A percentile compares a stretch with the other conserved stretches of the same genome.
Evolutionary conservation across 2,329 filamentous ascomycete genomes (phyloP).

Genomic region (Aspergillus sp.): DNA sequence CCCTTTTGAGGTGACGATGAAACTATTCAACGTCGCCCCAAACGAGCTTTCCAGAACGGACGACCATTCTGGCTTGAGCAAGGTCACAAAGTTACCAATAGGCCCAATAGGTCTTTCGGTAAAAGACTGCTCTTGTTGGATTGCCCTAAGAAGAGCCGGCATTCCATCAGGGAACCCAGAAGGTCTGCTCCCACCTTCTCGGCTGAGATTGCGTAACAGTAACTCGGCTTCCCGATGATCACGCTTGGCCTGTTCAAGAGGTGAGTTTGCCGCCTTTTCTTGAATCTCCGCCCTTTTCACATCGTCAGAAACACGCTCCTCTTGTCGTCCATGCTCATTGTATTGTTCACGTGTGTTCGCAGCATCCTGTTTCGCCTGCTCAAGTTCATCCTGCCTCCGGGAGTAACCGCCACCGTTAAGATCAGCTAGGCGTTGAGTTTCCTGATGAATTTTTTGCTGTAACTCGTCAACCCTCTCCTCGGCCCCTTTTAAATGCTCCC

Average conservation of each 20-base stretch:
- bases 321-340: constrained; percentile 46
- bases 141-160: constrained; percentile 66
- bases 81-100: constrained; percentile 74
- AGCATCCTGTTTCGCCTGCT: constrained; percentile 59
- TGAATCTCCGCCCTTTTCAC: constrained; percentile 41
- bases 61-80: constrained; percentile 82
- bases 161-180: constrained; percentile 69
- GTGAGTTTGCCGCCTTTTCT: constrained; percentile 26
- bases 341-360: constrained; percentile 50
- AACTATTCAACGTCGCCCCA: constrained; percentile 71
- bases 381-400: constrained; percentile 63
- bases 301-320: constrained; percentile 41
- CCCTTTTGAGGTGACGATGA: constrained; percentile 76
- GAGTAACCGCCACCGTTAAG: constrained; percentile 72
- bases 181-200: constrained; percentile 63
- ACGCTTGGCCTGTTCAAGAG: constrained; percentile 50
- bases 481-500: constrained; percentile 60
- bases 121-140: constrained; percentile 73
- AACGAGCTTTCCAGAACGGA: constrained; percentile 78
- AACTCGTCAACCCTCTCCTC: constrained; percentile 49
- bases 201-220: constrained; percentile 57
- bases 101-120: constrained; percentile 77
- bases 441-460: constrained; percentile 52
- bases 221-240: constrained; percentile 61
- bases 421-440: constrained; percentile 63